Base-by-base conservation (phyloP, 78 protist species). In the Dictyostelium capitatum region DNA sequence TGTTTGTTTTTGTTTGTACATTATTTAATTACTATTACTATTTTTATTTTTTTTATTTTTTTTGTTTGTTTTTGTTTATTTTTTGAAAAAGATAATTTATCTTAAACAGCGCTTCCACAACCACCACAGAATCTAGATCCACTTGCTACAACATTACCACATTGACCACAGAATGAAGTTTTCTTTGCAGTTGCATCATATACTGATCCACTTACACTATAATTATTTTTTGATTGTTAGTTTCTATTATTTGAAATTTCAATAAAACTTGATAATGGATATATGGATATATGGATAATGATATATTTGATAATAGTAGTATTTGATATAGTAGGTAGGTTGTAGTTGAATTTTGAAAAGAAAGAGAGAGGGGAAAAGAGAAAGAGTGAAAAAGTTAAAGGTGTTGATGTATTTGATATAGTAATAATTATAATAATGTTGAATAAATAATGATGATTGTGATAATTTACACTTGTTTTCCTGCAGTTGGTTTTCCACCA, bases 401-500 rank as follows among this genome's bases (percentile, higher is more conserved):
- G 6, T 67, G 47, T 67, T 17, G 75, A n/a, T 28, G 75, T 25
- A 6, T 65, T 65, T 4, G 25, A 65, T 3, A 30, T 23, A 32
- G 14, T 5, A 67, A 5, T 25, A 43, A 67, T n/a, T 15, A 23
- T 32, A 17, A 67, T 67, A 70, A n/a, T 69, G 19, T 30, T 70
- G 19, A 57, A 30, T 47, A 43, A 59, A 67, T 30, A 41, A 79
- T 59, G 14, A n/a, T 51, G 3, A 46, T 80, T 64, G 48, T 67
- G 80, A 32, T 50, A 59, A 14, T 28, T 59, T 85, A 62, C 74
- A 23, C 37, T 37, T 83, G 4, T 59, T 48, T 85, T 0, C 20
- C 77, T 72, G 91, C 53, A 83, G 92, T 72, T 50, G 83, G 67
- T 62, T 73, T 73, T 3, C 47, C 54, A 48, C 92, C 92, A 9